phyloP scores from a whole-genome alignment of 164 flowering plant species.

The Umbellularia californica region DNA sequence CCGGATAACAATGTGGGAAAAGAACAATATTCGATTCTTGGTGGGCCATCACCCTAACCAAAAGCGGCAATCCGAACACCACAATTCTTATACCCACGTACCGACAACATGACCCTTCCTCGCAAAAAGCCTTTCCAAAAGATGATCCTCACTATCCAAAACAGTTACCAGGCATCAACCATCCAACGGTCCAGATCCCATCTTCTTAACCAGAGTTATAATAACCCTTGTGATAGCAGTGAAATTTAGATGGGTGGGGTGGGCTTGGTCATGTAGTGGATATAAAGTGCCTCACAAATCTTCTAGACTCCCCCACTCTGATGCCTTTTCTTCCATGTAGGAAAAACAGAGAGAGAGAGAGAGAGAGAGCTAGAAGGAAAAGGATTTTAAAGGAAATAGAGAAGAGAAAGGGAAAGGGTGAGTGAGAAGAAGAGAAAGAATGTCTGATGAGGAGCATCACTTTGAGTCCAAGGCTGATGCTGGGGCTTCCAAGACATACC shows the following conservation, averaged over 20 bases:
- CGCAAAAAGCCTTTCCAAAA: neutral
- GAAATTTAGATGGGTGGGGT: neutral
- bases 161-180: neutral
- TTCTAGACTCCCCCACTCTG: neutral
- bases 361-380: neutral
- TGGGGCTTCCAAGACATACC: constrained; percentile 56
- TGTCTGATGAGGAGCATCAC: constrained; percentile 64
- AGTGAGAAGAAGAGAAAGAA: constrained; percentile 14
- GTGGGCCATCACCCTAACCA: too few relatives aligned
- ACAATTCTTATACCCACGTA: too few relatives aligned
- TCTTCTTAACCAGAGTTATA: neutral
- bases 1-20: too few relatives aligned
- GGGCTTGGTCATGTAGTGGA: neutral
- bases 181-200: constrained; percentile 3
- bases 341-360: neutral
- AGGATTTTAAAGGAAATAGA: neutral
- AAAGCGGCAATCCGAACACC: too few relatives aligned
- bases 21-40: too few relatives aligned
- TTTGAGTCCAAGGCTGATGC: constrained; percentile 57
- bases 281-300: neutral
- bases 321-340: too few relatives aligned
- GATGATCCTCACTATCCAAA: neutral
- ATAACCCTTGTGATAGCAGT: neutral
- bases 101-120: too few relatives aligned
- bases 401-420: constrained; percentile 31